Conservation (phyloP, 805 yeast genomes). For the Ogataea nonfermentans region DNA sequence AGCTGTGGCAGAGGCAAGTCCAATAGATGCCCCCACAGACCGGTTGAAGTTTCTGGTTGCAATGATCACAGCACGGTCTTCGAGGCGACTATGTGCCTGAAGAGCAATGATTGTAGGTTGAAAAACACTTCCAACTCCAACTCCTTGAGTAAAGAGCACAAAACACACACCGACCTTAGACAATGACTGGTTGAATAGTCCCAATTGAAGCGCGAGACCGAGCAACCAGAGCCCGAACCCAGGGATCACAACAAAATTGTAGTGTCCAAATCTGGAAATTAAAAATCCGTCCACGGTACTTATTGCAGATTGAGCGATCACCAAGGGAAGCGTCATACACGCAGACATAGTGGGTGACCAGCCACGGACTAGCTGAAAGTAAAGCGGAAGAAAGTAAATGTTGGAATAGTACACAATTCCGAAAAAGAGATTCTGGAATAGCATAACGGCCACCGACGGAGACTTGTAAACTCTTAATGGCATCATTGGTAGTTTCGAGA, state of each 20-base stretch:
- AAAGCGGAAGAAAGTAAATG: conserved; percentile 48
- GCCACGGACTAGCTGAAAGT: conserved; percentile 46
- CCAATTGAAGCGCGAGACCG: conserved; percentile 40
- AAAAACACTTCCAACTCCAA: conserved; percentile 49
- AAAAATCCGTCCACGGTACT: conserved; percentile 46
- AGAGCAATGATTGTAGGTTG: conserved; percentile 57
- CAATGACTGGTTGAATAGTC: conserved; percentile 30
- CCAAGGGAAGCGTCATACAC: conserved; percentile 42
- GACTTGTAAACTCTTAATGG: conserved; percentile 46
- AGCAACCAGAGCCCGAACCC: conserved; percentile 45
- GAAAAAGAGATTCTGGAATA: conserved; percentile 42
- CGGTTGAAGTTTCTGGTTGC: conserved; percentile 55
- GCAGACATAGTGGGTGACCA: conserved; percentile 40
- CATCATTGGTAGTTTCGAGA: conserved; percentile 52
- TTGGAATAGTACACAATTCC: conserved; percentile 49
- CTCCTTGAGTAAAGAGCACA: conserved; percentile 37
- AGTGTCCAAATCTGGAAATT: conserved; percentile 44
- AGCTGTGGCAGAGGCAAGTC: conserved; percentile 44
- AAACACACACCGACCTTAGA: conserved; percentile 38
- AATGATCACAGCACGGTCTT: conserved; percentile 58
- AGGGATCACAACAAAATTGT: conserved; percentile 37
- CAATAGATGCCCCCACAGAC: conserved; percentile 62
- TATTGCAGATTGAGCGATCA: conserved; percentile 40
- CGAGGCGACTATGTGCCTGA: conserved; percentile 48
- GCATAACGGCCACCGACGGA: conserved; percentile 35